These are phyloP conservation scores for Camellia oleifera DNA, from an alignment of 179 eudicot genomes.

Conservation along the genomic window DNA sequence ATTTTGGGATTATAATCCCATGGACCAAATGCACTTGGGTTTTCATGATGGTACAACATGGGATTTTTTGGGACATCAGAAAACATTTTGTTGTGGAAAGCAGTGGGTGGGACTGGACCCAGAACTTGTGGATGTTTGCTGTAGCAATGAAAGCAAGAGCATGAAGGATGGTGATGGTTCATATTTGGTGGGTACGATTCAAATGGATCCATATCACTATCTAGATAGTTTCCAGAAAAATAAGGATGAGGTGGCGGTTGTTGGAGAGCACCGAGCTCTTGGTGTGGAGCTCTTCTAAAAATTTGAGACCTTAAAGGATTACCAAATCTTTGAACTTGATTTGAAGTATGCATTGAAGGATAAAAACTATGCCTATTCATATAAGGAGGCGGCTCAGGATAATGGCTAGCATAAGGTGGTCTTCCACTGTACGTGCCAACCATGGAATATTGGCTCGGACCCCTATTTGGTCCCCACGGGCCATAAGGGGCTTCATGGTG, in stretches of 20 bases:
- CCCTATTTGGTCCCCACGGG: constrained; percentile 31
- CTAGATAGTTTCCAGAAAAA: constrained; percentile 37
- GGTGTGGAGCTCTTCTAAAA: constrained; percentile 46
- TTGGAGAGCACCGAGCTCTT: constrained; percentile 34
- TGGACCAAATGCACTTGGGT: constrained; percentile 28
- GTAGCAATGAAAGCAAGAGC: constrained; percentile 66
- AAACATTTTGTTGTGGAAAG: constrained; percentile 40
- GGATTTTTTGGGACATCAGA: constrained; percentile 39
- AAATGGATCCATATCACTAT: constrained; percentile 39
- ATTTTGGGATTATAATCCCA: constrained; percentile 34
- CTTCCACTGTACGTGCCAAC: constrained; percentile 33
- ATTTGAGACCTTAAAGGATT: constrained; percentile 49
- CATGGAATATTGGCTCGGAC: constrained; percentile 32
- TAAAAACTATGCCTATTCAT: constrained; percentile 30
- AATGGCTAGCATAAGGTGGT: constrained; percentile 41
- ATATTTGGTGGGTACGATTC: constrained; percentile 40
- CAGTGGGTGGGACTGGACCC: constrained; percentile 34
- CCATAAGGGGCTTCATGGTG: constrained; percentile 38
- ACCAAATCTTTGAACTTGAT: constrained; percentile 39
- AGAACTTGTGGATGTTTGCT: constrained; percentile 35
- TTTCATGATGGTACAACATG: constrained; percentile 35
- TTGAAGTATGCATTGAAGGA: constrained; percentile 31
- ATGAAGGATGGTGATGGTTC: constrained; percentile 49
- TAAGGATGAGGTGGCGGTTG: constrained; percentile 30
- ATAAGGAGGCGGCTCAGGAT: constrained; percentile 39